Percentiles rank a stretch among this genome's conserved stretches.
Evolutionary conservation across 2,329 filamentous ascomycete species (phyloP).

Genomic region (Elsinoe perseae): DNA sequence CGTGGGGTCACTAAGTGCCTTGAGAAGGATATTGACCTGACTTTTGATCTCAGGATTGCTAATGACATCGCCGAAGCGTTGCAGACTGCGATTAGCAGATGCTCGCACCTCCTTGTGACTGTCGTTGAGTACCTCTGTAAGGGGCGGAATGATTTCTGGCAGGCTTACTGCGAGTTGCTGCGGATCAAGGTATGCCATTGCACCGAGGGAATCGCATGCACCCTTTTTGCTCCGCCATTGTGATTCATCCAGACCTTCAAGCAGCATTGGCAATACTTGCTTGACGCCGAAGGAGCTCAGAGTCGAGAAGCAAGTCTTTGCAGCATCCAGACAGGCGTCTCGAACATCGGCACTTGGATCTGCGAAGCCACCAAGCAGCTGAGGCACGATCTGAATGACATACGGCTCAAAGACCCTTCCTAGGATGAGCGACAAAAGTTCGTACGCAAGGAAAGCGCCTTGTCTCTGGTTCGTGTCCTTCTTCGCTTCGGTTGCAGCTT

Average conservation of each 20-base stretch:
- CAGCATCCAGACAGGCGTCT: slow-evolving; percentile 83
- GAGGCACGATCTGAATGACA: slow-evolving; percentile 88
- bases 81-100: slow-evolving; percentile 89
- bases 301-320: slow-evolving; percentile 88
- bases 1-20: slow-evolving; percentile 92
- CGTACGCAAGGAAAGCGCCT: slow-evolving; percentile 81
- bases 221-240: slow-evolving; percentile 99
- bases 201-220: slow-evolving; percentile 89
- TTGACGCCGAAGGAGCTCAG: slow-evolving; percentile 95
- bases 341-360: slow-evolving; percentile 83
- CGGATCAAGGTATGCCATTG: slow-evolving; percentile 97
- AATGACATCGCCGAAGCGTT: slow-evolving; percentile 97
- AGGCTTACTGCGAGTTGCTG: slow-evolving; percentile 87
- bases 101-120: slow-evolving; percentile 94
- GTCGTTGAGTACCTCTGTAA: slow-evolving; percentile 90
- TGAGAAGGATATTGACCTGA: slow-evolving; percentile 82
- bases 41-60: slow-evolving; percentile 95
- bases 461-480: slow-evolving; percentile 85
- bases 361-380: slow-evolving; percentile 81
- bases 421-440: slow-evolving; percentile 78
- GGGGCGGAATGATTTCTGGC: slow-evolving; percentile 91
- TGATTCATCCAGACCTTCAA: slow-evolving; percentile 85
- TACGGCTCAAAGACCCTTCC: slow-evolving; percentile 92
- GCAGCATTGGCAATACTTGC: slow-evolving; percentile 80
- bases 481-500: slow-evolving; percentile 83